Percentiles rank a stretch among this genome's conserved stretches.
These are phyloP conservation scores for Sarocladiaceae sp. DNA, from an alignment of 2,329 filamentous ascomycete genomes.

Conservation along the genomic window DNA sequence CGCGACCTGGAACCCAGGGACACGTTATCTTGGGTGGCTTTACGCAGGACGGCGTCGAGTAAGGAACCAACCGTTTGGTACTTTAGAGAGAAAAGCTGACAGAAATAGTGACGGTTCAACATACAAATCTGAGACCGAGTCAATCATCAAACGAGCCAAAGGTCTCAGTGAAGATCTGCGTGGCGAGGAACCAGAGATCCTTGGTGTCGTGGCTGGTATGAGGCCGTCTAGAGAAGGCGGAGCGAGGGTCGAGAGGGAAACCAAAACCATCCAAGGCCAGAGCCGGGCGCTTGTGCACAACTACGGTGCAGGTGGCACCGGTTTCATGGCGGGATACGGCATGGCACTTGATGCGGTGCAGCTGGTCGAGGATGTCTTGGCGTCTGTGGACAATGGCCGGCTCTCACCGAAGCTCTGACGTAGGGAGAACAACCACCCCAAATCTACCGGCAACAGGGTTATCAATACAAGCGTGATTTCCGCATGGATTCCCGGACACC, in stretches of 20 bases:
- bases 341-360: constrained; percentile 31
- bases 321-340: constrained; percentile 36
- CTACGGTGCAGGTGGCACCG: constrained; percentile 39
- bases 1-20: constrained; percentile 24
- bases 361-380: constrained; percentile 22
- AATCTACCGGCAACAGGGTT: no score
- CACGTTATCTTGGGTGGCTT: constrained; percentile 31
- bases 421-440: no score
- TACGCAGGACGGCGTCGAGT: constrained; percentile 29
- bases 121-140: constrained; percentile 29
- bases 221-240: constrained; percentile 33
- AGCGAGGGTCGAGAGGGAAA: constrained; percentile 37
- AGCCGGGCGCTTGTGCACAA: constrained; percentile 29
- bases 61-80: constrained; percentile 12
- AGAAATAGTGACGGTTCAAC: constrained; percentile 27
- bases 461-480: no score
- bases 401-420: not conserved
- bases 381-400: not conserved
- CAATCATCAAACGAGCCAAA: constrained; percentile 29
- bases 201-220: constrained; percentile 26
- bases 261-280: constrained; percentile 17
- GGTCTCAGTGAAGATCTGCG: constrained; percentile 25
- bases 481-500: no score
- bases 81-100: not conserved
- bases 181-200: constrained; percentile 19